Percentiles rank a stretch among this genome's conserved stretches.
Conservation (phyloP, 306 rosid genomes). For the Hylodesmum podocarpum region DNA sequence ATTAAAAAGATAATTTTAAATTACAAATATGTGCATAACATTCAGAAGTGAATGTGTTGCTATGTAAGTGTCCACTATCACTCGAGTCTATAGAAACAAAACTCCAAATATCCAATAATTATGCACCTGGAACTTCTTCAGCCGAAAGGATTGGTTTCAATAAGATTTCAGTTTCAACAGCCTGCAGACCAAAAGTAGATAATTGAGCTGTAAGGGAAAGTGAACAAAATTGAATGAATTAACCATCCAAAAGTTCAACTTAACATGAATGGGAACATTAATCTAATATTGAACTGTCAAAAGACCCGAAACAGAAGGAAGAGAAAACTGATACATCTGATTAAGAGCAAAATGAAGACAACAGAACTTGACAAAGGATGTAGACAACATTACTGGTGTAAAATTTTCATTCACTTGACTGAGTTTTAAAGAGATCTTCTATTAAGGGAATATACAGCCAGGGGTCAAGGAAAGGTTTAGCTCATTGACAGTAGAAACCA, state of each 20-base stretch:
- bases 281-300: background rate
- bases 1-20: background rate
- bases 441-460: background rate
- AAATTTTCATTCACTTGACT: background rate
- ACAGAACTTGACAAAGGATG: background rate
- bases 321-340: background rate
- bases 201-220: background rate
- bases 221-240: constrained; percentile 2
- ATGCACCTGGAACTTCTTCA: constrained; percentile 80
- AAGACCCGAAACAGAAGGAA: constrained; percentile 7
- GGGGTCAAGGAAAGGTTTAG: background rate
- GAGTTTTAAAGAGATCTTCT: background rate
- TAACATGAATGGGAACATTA: background rate
- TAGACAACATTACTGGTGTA: background rate
- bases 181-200: constrained; percentile 48
- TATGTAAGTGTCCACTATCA: background rate
- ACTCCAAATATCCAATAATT: background rate
- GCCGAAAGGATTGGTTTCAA: constrained; percentile 71
- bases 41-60: background rate
- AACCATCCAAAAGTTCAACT: background rate
- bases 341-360: background rate
- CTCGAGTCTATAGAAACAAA: background rate
- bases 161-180: constrained; percentile 82
- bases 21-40: background rate
- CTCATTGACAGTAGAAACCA: background rate